phyloP scores from a whole-genome alignment of 495 filamentous ascomycete genomes.

The Aspergillus steynii region DNA sequence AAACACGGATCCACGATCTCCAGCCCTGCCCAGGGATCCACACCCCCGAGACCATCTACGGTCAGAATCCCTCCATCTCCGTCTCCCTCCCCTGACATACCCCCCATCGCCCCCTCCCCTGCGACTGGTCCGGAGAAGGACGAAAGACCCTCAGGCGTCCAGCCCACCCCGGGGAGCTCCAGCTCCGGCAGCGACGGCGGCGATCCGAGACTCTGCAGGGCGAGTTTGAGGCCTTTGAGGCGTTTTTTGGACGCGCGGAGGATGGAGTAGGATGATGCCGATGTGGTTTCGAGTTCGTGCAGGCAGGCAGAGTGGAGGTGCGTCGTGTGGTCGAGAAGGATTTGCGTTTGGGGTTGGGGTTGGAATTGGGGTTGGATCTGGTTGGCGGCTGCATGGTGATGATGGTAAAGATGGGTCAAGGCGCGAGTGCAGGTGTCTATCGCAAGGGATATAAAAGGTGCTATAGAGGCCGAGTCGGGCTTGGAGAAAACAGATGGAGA shows the following conservation, averaged over 20 bases:
- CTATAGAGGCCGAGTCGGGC: background rate
- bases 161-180: background rate
- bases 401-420: background rate
- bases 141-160: background rate
- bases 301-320: background rate
- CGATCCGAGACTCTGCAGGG: slow-evolving; percentile 1
- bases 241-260: slow-evolving; percentile 6
- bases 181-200: background rate
- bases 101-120: background rate
- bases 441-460: background rate
- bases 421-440: background rate
- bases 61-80: background rate
- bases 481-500: background rate
- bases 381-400: background rate
- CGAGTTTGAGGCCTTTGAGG: background rate
- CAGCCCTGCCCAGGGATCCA: too few species aligned
- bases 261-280: background rate
- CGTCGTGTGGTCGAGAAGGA: background rate
- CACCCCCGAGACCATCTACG: too few species aligned
- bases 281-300: background rate
- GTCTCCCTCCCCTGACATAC: background rate
- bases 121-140: background rate
- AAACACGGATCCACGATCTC: slow-evolving; percentile 1
- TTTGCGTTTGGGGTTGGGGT: background rate
- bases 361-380: background rate